Base-by-base conservation (phyloP, 2,329 filamentous ascomycete genomes). In the Gremmenia infestans region DNA sequence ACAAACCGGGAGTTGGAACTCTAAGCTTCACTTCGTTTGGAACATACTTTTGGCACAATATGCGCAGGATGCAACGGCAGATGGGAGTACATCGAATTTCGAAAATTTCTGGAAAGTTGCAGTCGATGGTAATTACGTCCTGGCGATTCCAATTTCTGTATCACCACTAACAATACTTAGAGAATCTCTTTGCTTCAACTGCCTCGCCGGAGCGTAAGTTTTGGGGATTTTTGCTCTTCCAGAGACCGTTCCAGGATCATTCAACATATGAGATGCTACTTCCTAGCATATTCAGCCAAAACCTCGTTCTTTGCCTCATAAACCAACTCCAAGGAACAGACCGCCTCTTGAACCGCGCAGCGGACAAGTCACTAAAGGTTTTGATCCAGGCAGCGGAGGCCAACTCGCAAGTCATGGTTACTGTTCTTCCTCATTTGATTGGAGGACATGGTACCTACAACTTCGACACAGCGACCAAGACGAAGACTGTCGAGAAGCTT, bases 191-290 rank as follows among this genome's bases (percentile, higher is more conserved):
- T 69, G 87, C 89, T 5, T 83, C 87, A 55, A 84, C 81, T 11
- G 87, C 92, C 7, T 95, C 91, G 1, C 85, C 92, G 45, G 90
- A 92, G 64, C 88, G 95, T 54, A 97, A 97, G 72, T 91, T 90
- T 67, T 91, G 91, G 72, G 94, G 94, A 0, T 93, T 97, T 72
- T 84, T 92, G 66, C 81, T 97, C 2, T 90, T 97, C 66, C 85
- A 87, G 65, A 89, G 87, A 67, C 82, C 91, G 64, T 74, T 97
- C 4, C 74, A 79, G 46, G 74, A 75, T 3, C 72, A 81, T 8
- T 74, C 77, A 35, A 76, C 65, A 68, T 81, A 71, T 60, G 71
- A 60, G 60, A 76, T 69, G 55, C 80, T 78, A 64, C 81, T 75
- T 52, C 78, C 71, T 60, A 78, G 72, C 8, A 76, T 96, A 0